Base-by-base conservation (phyloP, 305 asterid genomes). In the Euphrasia arctica region DNA sequence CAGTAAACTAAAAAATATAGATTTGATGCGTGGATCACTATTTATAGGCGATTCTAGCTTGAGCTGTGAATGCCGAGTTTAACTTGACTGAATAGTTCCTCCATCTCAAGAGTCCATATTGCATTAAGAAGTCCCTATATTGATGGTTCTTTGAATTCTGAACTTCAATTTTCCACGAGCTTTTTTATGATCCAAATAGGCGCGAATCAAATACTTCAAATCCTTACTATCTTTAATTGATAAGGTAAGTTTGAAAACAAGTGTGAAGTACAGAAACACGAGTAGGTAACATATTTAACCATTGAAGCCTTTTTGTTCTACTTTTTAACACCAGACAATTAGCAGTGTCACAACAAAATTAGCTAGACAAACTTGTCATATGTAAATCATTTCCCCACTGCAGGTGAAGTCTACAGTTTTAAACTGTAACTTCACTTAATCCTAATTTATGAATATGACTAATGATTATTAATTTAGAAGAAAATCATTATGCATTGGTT, bases 51-150 rank as follows among this genome's bases (percentile, higher is more conserved):
- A 54, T 65, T 27, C 48, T 56, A n/a, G 45, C 32, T 7, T 66
- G 50, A 43, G 15, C 57, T n/a, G 31, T 55, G 32, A 9, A 6
- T 43, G 7, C 70, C 4, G 9, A 51, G 36, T 42, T 50, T 51
- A 27, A 41, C 63, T 61, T 6, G 48, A 28, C 34, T 54, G 25
- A 60, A 22, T 63, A 52, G 54, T 42, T 45, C 49, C 50, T 39
- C 55, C 39, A 7, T 61, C 29, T 42, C 9, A 28, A 0, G 32
- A 49, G 13, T 41, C 60, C 56, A 66, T 13, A 49, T 49, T 36
- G n/a, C 61, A 61, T 54, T 64, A 9, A 22, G 45, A 65, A 62
- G 52, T 22, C 27, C 14, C 62, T 45, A 3, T 13, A 48, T 48
- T 0, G 18, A 48, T 48, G 52, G 52, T 12, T 12, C 52, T 12